Percentiles rank a stretch among this genome's conserved stretches.
These are phyloP conservation scores for Erodium moschatum DNA, from an alignment of 441 rosid genomes.

Conservation along the genomic window DNA sequence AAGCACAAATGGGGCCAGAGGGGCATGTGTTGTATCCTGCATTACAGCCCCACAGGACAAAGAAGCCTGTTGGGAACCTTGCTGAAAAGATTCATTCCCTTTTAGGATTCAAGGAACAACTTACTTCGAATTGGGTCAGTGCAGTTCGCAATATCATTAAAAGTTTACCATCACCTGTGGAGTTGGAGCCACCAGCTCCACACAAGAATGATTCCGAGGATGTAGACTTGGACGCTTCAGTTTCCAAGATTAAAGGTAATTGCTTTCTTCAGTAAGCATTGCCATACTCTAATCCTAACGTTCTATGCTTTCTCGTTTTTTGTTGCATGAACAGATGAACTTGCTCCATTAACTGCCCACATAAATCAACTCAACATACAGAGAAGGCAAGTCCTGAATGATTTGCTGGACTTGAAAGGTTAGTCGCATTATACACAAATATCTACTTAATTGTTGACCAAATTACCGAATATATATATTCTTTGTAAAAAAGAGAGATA, in stretches of 20 bases:
- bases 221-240: slow-evolving; percentile 23
- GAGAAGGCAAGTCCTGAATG: slow-evolving; percentile 58
- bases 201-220: slow-evolving; percentile 16
- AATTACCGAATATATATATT: no score
- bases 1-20: slow-evolving; percentile 7
- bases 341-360: slow-evolving; percentile 28
- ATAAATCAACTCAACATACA: slow-evolving; percentile 41
- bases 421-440: slow-evolving; percentile 14
- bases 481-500: background rate
- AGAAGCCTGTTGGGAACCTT: slow-evolving; percentile 35
- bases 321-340: slow-evolving; percentile 37
- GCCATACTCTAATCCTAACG: background rate
- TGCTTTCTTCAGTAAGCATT: background rate
- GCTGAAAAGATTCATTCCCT: slow-evolving; percentile 52
- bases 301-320: slow-evolving; percentile 16
- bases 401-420: slow-evolving; percentile 71
- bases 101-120: slow-evolving; percentile 48
- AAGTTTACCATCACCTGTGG: slow-evolving; percentile 23
- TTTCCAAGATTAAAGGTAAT: slow-evolving; percentile 32
- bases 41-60: slow-evolving; percentile 8
- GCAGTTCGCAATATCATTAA: slow-evolving; percentile 47
- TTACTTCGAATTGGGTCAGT: slow-evolving; percentile 51
- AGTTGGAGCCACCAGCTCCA: background rate
- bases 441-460: background rate
- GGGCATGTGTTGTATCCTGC: background rate